phyloP scores from a whole-genome alignment of 345 rosid genomes.

The Eutrema japonicum region DNA sequence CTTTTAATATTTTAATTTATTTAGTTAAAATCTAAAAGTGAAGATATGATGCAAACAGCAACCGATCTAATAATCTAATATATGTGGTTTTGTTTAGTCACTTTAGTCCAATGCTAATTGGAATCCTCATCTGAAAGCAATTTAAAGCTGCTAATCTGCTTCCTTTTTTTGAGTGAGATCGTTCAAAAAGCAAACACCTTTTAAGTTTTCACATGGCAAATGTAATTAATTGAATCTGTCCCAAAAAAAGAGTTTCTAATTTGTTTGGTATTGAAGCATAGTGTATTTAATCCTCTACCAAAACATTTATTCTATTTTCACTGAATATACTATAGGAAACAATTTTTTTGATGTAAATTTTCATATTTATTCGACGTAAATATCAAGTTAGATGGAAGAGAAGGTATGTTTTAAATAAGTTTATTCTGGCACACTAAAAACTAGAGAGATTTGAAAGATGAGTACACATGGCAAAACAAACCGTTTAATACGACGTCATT shows the following conservation, averaged over 20 bases:
- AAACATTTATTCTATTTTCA: not conserved
- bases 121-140: conserved; percentile 29
- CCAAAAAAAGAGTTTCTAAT: not conserved
- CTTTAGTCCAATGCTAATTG: conserved; percentile 3
- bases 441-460: too few species aligned
- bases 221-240: not conserved
- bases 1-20: not conserved
- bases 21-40: not conserved
- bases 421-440: too few species aligned
- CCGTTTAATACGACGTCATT: too few species aligned
- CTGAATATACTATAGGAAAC: not conserved
- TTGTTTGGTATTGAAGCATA: conserved; percentile 7
- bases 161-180: conserved; percentile 1
- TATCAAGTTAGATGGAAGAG: not conserved
- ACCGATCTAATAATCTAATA: conserved; percentile 16
- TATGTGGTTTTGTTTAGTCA: not conserved
- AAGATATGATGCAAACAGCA: conserved; percentile 8
- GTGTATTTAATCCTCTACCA: not conserved
- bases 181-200: conserved; percentile 34
- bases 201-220: conserved; percentile 31
- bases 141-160: conserved; percentile 36
- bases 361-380: not conserved
- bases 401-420: too few species aligned
- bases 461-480: too few species aligned
- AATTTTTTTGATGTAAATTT: not conserved